phyloP scores from a whole-genome alignment of 1,284 basidiomycete genomes.

The Ganoderma resinaceum region DNA sequence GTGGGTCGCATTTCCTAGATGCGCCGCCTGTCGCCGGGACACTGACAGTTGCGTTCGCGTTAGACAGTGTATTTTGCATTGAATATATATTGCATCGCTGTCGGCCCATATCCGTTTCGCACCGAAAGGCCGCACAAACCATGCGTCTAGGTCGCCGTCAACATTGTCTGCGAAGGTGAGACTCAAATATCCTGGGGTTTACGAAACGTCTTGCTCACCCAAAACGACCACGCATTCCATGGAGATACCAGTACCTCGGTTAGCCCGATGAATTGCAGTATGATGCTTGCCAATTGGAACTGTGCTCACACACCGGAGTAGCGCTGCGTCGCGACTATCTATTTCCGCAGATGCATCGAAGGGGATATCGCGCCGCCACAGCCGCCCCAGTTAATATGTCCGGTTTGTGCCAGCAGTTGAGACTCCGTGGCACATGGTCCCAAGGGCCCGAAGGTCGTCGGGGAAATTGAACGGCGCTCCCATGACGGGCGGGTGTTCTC shows the following conservation, averaged over 20 bases:
- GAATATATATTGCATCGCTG: neutral
- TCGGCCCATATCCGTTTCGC: neutral
- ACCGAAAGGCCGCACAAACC: neutral
- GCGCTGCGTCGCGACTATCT: neutral
- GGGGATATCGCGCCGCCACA: neutral
- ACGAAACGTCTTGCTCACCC: neutral
- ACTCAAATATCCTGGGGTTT: neutral
- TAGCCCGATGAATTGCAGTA: neutral
- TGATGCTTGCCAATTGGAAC: neutral
- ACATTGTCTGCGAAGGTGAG: neutral
- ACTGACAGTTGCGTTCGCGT: neutral
- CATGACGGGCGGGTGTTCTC: conserved; percentile 14
- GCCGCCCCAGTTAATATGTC: neutral
- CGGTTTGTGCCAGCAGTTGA: neutral
- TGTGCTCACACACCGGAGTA: neutral
- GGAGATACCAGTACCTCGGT: neutral
- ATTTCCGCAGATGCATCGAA: neutral
- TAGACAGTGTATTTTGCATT: conserved; percentile 13
- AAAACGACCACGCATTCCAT: neutral
- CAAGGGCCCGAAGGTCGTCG: conserved; percentile 21
- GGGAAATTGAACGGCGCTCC: conserved; percentile 17
- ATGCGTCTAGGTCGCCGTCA: neutral
- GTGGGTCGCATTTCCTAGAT: neutral
- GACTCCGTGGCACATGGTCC: conserved; percentile 9
- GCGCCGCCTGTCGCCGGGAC: neutral